Evolutionary conservation across 768 basidiomycete genomes (phyloP).

Genomic region (Lactifluus rugatus): DNA sequence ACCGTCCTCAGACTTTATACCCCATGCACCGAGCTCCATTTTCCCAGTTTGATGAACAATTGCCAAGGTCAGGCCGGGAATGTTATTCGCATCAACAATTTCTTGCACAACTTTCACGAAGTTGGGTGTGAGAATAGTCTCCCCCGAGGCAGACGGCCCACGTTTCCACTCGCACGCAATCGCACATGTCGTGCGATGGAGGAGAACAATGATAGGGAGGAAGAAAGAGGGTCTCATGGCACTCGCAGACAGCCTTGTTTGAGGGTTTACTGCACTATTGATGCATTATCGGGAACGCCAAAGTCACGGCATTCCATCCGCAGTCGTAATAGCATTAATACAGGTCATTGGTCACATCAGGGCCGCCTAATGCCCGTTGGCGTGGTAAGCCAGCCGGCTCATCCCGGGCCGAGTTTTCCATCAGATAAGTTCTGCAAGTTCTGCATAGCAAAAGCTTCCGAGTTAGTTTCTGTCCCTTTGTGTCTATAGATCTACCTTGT

Average conservation of each 20-base stretch:
- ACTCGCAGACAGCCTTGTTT: neutral
- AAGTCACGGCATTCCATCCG: neutral
- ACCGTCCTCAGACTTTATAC: slow-evolving; percentile 8
- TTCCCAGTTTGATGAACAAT: neutral
- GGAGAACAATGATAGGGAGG: neutral
- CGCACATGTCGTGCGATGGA: neutral
- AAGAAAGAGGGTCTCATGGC: neutral
- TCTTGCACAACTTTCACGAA: neutral
- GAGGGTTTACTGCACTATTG: neutral
- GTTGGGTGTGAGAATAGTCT: slow-evolving; percentile 7
- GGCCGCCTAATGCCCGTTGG: no score
- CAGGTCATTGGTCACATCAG: neutral
- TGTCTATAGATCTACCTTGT: no score
- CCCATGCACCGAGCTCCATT: slow-evolving; percentile 12
- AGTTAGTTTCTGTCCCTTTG: no score
- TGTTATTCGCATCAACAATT: neutral
- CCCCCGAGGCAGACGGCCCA: neutral
- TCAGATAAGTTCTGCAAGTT: no score
- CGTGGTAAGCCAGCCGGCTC: no score
- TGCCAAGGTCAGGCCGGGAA: slow-evolving; percentile 10
- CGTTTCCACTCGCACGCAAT: neutral
- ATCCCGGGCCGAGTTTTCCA: no score
- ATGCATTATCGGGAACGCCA: no score
- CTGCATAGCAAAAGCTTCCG: no score
- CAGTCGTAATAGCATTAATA: no score